Base-by-base conservation (phyloP, 2,329 filamentous ascomycete species). In the Pyrenophora tritici-repentis region DNA sequence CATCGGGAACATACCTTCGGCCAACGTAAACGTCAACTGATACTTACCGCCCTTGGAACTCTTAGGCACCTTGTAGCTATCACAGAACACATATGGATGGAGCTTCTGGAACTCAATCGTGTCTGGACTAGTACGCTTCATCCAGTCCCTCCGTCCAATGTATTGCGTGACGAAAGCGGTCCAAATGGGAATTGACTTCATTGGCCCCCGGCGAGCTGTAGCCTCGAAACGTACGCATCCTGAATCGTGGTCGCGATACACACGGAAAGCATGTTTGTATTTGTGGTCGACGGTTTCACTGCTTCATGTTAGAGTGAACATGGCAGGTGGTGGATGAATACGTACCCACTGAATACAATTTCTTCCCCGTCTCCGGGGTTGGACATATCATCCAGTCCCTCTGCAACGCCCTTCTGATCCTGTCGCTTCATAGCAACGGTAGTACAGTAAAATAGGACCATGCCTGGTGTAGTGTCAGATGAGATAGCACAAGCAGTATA, bases 181-280 rank as follows among this genome's bases (percentile, higher is more conserved):
- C 84, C 84, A 86, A 47, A 86, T 80, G 0, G 84, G 83, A 2
- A 81, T 79, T 16, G 76, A 74, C 56, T 79, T 78, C 69, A 80
- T 76, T 1, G 77, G 75, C 1, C 83, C 83, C 20, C 78, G 73
- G 22, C 78, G 75, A 29, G 83, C 72, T 0, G 81, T 80, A n/a
- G 81, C 81, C 62, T 86, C 82, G 18, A 86, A 74, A 9, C 84
- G 75, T 0, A 86, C 72, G 3, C 78, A 78, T 9, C 78, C 76
- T 1, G 81, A 81, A 17, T 76, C 71, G 13, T 60, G 68, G 50
- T 86, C 83, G 35, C 73, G 70, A 60, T 78, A 83, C 12, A 86
- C 70, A 10, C 82, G 80, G 45, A 86, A 72, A 1, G 78, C 80
- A 56, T 85, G 83, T 1, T 76, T 72, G 56, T 78, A 82, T 12